Evolutionary conservation across 768 basidiomycete species (phyloP).

Genomic region (Leccinum subtestaceum): DNA sequence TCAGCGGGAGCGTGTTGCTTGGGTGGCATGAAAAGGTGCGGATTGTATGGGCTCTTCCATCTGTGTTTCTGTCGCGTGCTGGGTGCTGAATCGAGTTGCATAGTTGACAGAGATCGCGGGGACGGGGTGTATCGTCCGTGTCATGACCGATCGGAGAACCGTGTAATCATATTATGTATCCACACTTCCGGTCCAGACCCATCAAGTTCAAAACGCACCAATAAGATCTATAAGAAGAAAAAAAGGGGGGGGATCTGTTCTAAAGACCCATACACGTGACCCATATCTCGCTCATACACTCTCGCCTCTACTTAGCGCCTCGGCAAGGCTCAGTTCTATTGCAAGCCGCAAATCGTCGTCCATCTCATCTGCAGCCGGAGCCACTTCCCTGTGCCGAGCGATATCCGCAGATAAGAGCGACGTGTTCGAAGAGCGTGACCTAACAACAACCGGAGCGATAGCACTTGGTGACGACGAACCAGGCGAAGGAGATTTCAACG

Average conservation of each 20-base stretch:
- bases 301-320: conserved; percentile 29
- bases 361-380: conserved; percentile 36
- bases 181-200: not conserved
- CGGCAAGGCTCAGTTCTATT: conserved; percentile 69
- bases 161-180: conserved; percentile 37
- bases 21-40: conserved; percentile 96
- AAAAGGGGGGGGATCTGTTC: not conserved
- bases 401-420: conserved; percentile 16
- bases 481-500: conserved; percentile 29
- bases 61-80: conserved; percentile 15
- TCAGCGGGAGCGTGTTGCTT: conserved; percentile 59
- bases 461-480: conserved; percentile 16
- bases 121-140: conserved; percentile 90
- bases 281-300: conserved; percentile 5
- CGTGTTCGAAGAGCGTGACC: conserved; percentile 8
- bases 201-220: not conserved
- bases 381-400: not conserved
- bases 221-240: not conserved
- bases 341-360: conserved; percentile 66
- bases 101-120: conserved; percentile 93
- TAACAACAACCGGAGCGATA: conserved; percentile 8
- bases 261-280: not conserved
- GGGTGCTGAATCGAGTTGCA: not conserved
- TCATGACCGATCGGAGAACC: conserved; percentile 65
- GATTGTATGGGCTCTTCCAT: not conserved